Evolutionary conservation across 2,329 filamentous ascomycete species (phyloP).

Genomic region (Capronia americana): DNA sequence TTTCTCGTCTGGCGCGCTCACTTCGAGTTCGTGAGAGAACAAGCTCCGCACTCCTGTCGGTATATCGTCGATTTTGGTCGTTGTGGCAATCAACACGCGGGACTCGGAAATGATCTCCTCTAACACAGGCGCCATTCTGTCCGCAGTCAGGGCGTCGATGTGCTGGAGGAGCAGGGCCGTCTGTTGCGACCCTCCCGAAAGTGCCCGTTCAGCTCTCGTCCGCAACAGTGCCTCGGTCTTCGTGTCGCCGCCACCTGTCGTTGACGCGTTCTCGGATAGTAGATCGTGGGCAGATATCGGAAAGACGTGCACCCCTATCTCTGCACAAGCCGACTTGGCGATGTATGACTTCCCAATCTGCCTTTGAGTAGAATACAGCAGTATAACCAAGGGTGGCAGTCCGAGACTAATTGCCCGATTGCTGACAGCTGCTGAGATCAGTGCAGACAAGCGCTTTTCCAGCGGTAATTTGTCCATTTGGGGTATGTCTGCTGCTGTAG

Average conservation of each 20-base stretch:
- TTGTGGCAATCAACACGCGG: conserved; percentile 88
- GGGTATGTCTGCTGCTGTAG: conserved; percentile 40
- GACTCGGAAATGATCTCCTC: conserved; percentile 81
- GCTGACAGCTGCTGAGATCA: conserved; percentile 88
- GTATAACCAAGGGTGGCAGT: conserved; percentile 84
- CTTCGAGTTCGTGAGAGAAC: conserved; percentile 94
- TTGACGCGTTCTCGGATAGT: conserved; percentile 75
- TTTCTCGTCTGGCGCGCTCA: conserved; percentile 88
- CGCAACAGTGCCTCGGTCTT: conserved; percentile 93
- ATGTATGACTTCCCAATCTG: conserved; percentile 90
- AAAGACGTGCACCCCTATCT: conserved; percentile 90
- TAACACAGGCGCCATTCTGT: conserved; percentile 84
- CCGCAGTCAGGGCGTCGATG: conserved; percentile 87
- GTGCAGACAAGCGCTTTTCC: conserved; percentile 76
- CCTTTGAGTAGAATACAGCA: conserved; percentile 89
- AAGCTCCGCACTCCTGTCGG: conserved; percentile 87
- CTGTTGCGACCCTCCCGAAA: conserved; percentile 82
- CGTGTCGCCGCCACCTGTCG: conserved; percentile 83
- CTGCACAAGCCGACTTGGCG: conserved; percentile 77
- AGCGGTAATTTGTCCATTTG: conserved; percentile 63
- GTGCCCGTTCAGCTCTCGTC: conserved; percentile 83
- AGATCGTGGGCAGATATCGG: conserved; percentile 91
- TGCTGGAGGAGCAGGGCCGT: conserved; percentile 88
- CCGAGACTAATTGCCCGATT: conserved; percentile 83
- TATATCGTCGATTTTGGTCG: conserved; percentile 92